phyloP scores from a whole-genome alignment of 306 rosid species.

The Argentina anserina region DNA sequence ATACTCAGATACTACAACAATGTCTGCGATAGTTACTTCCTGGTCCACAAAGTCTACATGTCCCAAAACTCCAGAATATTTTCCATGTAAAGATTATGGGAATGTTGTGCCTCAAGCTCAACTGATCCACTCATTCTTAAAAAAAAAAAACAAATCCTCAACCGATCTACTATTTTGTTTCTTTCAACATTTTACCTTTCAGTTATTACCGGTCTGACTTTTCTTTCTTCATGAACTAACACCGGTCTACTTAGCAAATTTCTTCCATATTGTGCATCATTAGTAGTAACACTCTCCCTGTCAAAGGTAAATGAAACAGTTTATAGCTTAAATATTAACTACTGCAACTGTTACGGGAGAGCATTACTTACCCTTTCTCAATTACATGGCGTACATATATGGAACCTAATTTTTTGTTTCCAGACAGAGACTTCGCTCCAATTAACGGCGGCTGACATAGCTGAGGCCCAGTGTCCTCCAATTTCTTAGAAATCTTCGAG shows the following conservation, averaged over 20 bases:
- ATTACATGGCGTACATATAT: constrained; percentile 29
- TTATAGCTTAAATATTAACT: constrained; percentile 21
- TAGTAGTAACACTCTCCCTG: constrained; percentile 38
- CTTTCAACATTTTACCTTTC: constrained; percentile 34
- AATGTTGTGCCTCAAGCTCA: constrained; percentile 35
- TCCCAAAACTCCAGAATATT: neutral
- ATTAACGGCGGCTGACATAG: constrained; percentile 31
- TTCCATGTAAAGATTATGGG: neutral
- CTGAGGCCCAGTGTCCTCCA: constrained; percentile 30
- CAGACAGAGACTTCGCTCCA: constrained; percentile 39
- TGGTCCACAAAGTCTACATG: no score
- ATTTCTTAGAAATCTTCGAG: constrained; percentile 28
- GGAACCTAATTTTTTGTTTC: constrained; percentile 31
- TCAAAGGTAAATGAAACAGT: constrained; percentile 26
- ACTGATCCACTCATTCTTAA: constrained; percentile 32
- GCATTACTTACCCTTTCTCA: constrained; percentile 42
- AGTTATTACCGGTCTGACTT: constrained; percentile 24
- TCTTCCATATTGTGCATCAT: constrained; percentile 37
- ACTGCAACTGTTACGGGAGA: constrained; percentile 19
- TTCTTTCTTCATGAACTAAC: constrained; percentile 34
- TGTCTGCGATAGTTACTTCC: no score
- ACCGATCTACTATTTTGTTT: constrained; percentile 18
- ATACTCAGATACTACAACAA: no score
- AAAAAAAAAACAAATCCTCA: no score
- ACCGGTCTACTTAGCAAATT: constrained; percentile 29